These are phyloP conservation scores for Colletotrichum lindemuthianum DNA, from an alignment of 2,329 filamentous ascomycete species.

Conservation along the genomic window DNA sequence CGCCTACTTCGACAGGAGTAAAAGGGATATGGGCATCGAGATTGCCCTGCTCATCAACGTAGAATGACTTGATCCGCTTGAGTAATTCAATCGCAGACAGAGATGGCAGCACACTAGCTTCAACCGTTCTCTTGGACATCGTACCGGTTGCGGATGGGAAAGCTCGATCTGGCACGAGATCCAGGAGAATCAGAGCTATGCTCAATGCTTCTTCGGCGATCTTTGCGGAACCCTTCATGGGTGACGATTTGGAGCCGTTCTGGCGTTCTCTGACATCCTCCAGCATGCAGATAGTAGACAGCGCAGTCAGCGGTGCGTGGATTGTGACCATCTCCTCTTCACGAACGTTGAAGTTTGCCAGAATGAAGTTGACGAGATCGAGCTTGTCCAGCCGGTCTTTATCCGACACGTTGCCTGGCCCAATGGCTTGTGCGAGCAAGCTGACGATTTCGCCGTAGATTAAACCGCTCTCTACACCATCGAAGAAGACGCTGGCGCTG, in stretches of 20 bases:
- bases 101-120: constrained; percentile 42
- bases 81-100: constrained; percentile 63
- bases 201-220: constrained; percentile 49
- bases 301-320: constrained; percentile 80
- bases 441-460: constrained; percentile 87
- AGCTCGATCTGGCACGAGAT: constrained; percentile 71
- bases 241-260: constrained; percentile 12
- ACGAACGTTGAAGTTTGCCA: constrained; percentile 88
- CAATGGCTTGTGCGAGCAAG: constrained; percentile 71
- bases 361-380: constrained; percentile 81
- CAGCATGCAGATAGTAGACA: constrained; percentile 72
- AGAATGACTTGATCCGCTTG: constrained; percentile 72
- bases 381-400: constrained; percentile 70
- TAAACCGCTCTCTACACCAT: constrained; percentile 92
- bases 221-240: constrained; percentile 42
- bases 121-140: constrained; percentile 39
- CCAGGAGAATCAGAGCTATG: constrained; percentile 68
- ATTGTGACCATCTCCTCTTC: constrained; percentile 95
- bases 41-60: constrained; percentile 75
- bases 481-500: constrained; percentile 96
- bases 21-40: constrained; percentile 73
- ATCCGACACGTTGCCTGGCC: constrained; percentile 53
- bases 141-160: constrained; percentile 54
- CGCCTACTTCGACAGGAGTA: constrained; percentile 62
- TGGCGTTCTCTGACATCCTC: constrained; percentile 59